These are phyloP conservation scores for Agrocybe chaxingu DNA, from an alignment of 768 basidiomycete genomes.

Conservation along the genomic window DNA sequence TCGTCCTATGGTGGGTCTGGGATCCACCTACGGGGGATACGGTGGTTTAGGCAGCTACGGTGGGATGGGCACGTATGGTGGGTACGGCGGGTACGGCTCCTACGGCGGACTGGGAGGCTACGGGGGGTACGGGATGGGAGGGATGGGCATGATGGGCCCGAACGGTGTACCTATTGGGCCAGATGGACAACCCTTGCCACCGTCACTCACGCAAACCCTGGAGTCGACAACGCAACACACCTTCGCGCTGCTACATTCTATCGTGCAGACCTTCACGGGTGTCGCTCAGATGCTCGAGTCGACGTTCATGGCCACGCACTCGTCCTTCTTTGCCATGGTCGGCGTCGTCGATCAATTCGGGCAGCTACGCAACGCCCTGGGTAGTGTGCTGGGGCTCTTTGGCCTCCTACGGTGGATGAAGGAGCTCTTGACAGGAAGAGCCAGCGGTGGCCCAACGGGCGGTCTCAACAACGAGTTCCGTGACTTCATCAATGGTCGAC, in stretches of 20 bases:
- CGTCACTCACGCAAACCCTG: conserved; percentile 78
- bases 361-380: conserved; percentile 87
- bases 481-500: conserved; percentile 68
- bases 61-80: conserved; percentile 24
- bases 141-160: conserved; percentile 27
- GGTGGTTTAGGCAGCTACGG: conserved; percentile 14
- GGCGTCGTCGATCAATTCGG: conserved; percentile 95
- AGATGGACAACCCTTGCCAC: conserved; percentile 52
- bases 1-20: conserved; percentile 17
- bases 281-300: conserved; percentile 97
- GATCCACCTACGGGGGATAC: conserved; percentile 10
- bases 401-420: conserved; percentile 86
- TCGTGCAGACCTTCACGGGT: conserved; percentile 93
- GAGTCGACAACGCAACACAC: conserved; percentile 90
- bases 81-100: conserved; percentile 30
- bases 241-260: conserved; percentile 88
- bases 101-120: conserved; percentile 36
- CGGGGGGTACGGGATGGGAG: conserved; percentile 26
- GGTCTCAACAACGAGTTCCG: conserved; percentile 64
- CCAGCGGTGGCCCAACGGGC: conserved; percentile 16
- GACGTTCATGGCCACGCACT: conserved; percentile 97
- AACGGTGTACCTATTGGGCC: conserved; percentile 46
- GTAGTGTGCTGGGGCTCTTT: conserved; percentile 90
- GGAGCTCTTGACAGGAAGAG: conserved; percentile 49
- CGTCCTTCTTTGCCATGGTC: conserved; percentile 93